These are phyloP conservation scores for Aspergillus novoparasiticus DNA, from an alignment of 2,329 filamentous ascomycete species.

Conservation along the genomic window DNA sequence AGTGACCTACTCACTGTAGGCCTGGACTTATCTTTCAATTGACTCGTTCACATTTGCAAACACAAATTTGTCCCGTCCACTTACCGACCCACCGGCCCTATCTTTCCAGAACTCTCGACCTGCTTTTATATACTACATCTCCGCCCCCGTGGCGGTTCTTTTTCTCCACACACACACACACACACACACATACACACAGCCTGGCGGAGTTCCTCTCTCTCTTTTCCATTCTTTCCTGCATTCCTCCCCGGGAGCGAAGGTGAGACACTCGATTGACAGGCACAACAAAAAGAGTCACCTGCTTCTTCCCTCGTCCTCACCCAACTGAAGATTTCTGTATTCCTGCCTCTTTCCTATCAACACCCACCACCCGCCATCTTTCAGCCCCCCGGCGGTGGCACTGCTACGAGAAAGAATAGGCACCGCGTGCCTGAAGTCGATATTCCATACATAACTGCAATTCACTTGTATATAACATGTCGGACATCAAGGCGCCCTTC, in stretches of 20 bases:
- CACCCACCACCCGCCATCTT: slow-evolving; percentile 6
- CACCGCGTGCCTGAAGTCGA: background rate
- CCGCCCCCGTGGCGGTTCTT: slow-evolving; percentile 20
- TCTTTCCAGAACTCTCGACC: slow-evolving; percentile 15
- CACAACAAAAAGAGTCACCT: background rate
- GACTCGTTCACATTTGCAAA: slow-evolving; percentile 12
- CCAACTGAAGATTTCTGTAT: background rate
- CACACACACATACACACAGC: slow-evolving; percentile 4
- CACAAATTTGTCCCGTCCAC: slow-evolving; percentile 9
- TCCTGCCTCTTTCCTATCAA: background rate
- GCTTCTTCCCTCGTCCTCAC: background rate
- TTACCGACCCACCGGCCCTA: slow-evolving; percentile 12
- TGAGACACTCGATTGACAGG: background rate
- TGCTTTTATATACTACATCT: slow-evolving; percentile 21
- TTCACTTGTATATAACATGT: slow-evolving; percentile 22
- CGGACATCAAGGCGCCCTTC: slow-evolving; percentile 33
- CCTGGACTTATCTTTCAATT: slow-evolving; percentile 9
- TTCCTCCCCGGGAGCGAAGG: background rate
- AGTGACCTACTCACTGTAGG: background rate
- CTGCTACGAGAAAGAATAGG: background rate
- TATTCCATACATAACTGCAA: background rate
- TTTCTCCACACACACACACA: slow-evolving; percentile 22
- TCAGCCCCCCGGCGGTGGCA: slow-evolving; percentile 9
- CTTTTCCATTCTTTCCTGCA: background rate
- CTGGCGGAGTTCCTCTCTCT: slow-evolving; percentile 22